A percentile compares a stretch with the other conserved stretches of the same genome.
These are phyloP conservation scores for Azolla pinnata DNA, from an alignment of 75 land plant species.

Conservation along the genomic window DNA sequence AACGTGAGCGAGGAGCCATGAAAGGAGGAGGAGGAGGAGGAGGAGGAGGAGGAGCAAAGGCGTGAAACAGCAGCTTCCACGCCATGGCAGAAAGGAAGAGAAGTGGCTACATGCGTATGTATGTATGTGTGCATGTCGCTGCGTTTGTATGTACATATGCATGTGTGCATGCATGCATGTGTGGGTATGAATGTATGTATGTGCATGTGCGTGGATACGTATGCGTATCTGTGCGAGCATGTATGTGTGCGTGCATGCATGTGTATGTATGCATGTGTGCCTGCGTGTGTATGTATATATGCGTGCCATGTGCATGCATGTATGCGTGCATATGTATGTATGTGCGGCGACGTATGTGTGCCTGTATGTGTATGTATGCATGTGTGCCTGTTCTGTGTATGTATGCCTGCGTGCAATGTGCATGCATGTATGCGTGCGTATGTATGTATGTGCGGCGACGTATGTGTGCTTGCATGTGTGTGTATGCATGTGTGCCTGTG, in stretches of 20 bases:
- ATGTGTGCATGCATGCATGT: not conserved
- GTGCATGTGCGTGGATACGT: not conserved
- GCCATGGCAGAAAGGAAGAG: not conserved
- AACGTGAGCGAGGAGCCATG: too few species aligned
- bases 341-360: too few species aligned
- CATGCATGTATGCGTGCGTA: too few species aligned
- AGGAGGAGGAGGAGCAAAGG: not conserved
- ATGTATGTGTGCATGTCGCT: not conserved
- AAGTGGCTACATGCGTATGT: not conserved
- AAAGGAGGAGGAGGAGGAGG: too few species aligned
- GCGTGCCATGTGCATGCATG: too few species aligned
- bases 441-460: too few species aligned
- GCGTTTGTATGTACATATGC: not conserved
- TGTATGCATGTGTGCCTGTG: too few species aligned
- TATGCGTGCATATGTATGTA: too few species aligned
- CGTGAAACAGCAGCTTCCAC: not conserved
- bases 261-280: not conserved
- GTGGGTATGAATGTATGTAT: not conserved
- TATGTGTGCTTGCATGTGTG: too few species aligned
- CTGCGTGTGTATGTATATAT: not conserved
- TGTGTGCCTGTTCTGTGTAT: too few species aligned
- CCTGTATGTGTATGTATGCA: too few species aligned
- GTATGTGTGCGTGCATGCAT: not conserved
- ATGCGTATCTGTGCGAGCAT: not conserved
- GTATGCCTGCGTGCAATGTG: too few species aligned